phyloP scores from a whole-genome alignment of 129 eudicot species.

The Arctium lappa region DNA sequence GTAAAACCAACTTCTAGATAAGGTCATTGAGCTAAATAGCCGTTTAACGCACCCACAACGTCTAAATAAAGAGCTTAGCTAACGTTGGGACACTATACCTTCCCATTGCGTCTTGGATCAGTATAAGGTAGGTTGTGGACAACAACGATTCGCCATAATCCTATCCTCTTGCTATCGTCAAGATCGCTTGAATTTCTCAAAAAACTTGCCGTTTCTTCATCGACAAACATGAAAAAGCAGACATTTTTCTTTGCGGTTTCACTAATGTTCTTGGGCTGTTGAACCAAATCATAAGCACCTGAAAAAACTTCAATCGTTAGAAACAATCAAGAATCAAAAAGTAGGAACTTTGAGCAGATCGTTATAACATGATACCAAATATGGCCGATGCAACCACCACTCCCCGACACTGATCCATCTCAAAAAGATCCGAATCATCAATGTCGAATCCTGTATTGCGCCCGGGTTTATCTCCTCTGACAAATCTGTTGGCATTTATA shows the following conservation, averaged over 20 bases:
- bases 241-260: conserved; percentile 64
- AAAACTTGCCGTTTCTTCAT: conserved; percentile 75
- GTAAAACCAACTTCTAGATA: neutral
- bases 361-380: conserved; percentile 60
- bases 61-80: too few species aligned
- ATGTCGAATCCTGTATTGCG: conserved; percentile 81
- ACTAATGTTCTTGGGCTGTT: conserved; percentile 81
- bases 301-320: conserved; percentile 6
- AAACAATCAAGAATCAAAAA: conserved; percentile 3
- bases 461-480: conserved; percentile 78
- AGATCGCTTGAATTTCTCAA: conserved; percentile 57
- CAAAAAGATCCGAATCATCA: conserved; percentile 79
- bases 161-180: conserved; percentile 57
- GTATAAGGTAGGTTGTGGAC: conserved; percentile 82
- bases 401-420: conserved; percentile 80
- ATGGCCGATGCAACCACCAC: conserved; percentile 97
- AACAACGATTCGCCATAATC: conserved; percentile 82
- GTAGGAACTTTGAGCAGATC: neutral
- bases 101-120: conserved; percentile 93
- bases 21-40: neutral
- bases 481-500: conserved; percentile 53
- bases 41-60: neutral
- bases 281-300: conserved; percentile 88
- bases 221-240: conserved; percentile 89
- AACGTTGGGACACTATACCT: conserved; percentile 38